Evolutionary conservation across 2,329 filamentous ascomycete species (phyloP).

Genomic region (Aureobasidium sp.): DNA sequence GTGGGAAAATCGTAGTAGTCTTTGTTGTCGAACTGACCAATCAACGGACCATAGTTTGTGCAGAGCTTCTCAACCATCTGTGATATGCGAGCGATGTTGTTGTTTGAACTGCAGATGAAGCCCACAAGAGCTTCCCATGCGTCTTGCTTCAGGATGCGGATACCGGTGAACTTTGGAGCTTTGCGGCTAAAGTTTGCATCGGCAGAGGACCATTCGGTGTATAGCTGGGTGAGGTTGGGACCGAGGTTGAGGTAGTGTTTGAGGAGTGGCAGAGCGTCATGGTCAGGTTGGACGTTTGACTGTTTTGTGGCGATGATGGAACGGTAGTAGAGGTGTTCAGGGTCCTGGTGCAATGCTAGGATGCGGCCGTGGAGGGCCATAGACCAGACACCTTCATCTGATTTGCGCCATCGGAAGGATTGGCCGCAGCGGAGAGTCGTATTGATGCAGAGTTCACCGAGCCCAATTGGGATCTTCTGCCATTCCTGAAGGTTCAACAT

Average conservation of each 20-base stretch:
- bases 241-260: conserved; percentile 79
- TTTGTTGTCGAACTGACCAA: conserved; percentile 54
- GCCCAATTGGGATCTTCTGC: conserved; percentile 73
- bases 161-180: conserved; percentile 78
- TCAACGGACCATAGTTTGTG: conserved; percentile 67
- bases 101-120: conserved; percentile 98
- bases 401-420: conserved; percentile 86
- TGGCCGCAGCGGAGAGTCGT: conserved; percentile 92
- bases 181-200: conserved; percentile 85
- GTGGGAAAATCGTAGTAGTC: conserved; percentile 81
- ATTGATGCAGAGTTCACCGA: conserved; percentile 85
- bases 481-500: conserved; percentile 58
- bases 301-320: conserved; percentile 47
- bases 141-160: conserved; percentile 88
- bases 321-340: conserved; percentile 68
- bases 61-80: conserved; percentile 97
- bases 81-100: conserved; percentile 90
- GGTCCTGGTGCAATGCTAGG: conserved; percentile 75
- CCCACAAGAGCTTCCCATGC: conserved; percentile 89
- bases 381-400: conserved; percentile 73
- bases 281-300: conserved; percentile 28
- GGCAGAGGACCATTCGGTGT: conserved; percentile 74
- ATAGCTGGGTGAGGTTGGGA: conserved; percentile 66
- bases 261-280: conserved; percentile 66
- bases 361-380: conserved; percentile 81